phyloP scores from a whole-genome alignment of 495 filamentous ascomycete species.

The Neurospora africana region DNA sequence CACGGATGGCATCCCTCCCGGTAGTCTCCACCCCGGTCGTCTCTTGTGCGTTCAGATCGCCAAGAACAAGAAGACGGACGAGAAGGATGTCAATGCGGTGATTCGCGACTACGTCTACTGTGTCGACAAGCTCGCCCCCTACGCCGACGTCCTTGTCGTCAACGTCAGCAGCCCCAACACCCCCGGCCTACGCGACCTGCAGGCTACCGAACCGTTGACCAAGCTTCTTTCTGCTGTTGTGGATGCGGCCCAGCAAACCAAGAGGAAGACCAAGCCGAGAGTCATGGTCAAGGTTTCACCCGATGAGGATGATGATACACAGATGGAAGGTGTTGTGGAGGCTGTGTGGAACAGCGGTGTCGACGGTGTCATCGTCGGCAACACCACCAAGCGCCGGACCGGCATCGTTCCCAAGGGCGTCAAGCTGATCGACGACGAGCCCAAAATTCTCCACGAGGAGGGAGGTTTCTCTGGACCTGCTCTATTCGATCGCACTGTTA shows the following conservation, averaged over 20 bases:
- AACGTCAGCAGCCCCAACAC: slow-evolving; percentile 97
- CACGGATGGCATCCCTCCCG: slow-evolving; percentile 52
- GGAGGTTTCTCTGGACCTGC: slow-evolving; percentile 88
- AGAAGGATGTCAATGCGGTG: slow-evolving; percentile 74
- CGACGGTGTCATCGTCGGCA: slow-evolving; percentile 93
- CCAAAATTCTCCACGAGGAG: slow-evolving; percentile 55
- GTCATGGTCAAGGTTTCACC: slow-evolving; percentile 98
- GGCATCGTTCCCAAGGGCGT: slow-evolving; percentile 55
- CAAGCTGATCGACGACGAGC: slow-evolving; percentile 54
- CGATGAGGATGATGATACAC: slow-evolving; percentile 74
- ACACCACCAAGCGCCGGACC: slow-evolving; percentile 79
- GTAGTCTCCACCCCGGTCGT: slow-evolving; percentile 61
- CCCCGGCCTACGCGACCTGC: slow-evolving; percentile 74
- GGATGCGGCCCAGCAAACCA: slow-evolving; percentile 53
- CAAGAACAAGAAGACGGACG: slow-evolving; percentile 89
- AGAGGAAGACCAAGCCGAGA: slow-evolving; percentile 61
- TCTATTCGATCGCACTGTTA: slow-evolving; percentile 66
- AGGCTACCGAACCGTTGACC: slow-evolving; percentile 71
- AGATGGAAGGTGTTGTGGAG: slow-evolving; percentile 77
- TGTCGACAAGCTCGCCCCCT: slow-evolving; percentile 66
- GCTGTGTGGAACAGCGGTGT: slow-evolving; percentile 78
- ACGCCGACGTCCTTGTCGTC: slow-evolving; percentile 89
- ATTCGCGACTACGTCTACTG: slow-evolving; percentile 78
- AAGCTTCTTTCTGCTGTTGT: slow-evolving; percentile 74
- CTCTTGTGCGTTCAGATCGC: slow-evolving; percentile 88